Conservation (phyloP, 495 filamentous ascomycete genomes). For the Lepidopterella palustris region DNA sequence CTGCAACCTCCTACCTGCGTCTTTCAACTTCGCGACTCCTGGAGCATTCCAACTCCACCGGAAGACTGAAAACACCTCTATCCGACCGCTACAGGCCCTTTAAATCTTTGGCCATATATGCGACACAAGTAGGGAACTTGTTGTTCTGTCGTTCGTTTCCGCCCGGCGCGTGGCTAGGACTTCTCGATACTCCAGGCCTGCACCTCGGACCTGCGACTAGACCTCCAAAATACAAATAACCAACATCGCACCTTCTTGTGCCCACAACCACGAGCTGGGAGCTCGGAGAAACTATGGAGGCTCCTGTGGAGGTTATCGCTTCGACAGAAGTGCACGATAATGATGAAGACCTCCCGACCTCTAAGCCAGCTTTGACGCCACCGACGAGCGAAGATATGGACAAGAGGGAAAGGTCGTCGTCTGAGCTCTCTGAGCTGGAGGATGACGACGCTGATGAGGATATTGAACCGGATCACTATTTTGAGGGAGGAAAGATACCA, state of each 20-base stretch:
- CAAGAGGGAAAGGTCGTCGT: conserved; percentile 33
- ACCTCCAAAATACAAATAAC: conserved; percentile 5
- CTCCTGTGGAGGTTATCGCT: conserved; percentile 15
- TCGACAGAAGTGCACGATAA: conserved; percentile 21
- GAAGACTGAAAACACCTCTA: not conserved
- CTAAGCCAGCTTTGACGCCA: conserved; percentile 37
- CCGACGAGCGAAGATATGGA: conserved; percentile 40
- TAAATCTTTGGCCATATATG: conserved; percentile 7
- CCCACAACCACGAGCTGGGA: conserved; percentile 2
- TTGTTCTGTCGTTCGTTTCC: conserved; percentile 15
- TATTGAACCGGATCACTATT: conserved; percentile 77
- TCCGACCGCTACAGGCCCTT: not conserved
- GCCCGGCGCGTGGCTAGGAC: conserved; percentile 16
- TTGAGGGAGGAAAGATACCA: conserved; percentile 75
- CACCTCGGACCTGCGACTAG: conserved; percentile 12
- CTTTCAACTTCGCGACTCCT: conserved; percentile 1
- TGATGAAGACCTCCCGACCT: conserved; percentile 12
- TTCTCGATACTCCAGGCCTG: conserved; percentile 3
- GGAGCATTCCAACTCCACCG: conserved; percentile 14
- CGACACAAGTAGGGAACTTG: conserved; percentile 16
- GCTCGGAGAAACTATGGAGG: conserved; percentile 14
- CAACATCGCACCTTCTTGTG: conserved; percentile 14
- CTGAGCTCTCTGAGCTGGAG: conserved; percentile 39
- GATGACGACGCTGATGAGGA: conserved; percentile 62
- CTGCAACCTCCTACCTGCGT: not conserved